These are phyloP conservation scores for Chamaecyparis obtusa DNA, from an alignment of 75 land plant genomes.

Conservation along the genomic window DNA sequence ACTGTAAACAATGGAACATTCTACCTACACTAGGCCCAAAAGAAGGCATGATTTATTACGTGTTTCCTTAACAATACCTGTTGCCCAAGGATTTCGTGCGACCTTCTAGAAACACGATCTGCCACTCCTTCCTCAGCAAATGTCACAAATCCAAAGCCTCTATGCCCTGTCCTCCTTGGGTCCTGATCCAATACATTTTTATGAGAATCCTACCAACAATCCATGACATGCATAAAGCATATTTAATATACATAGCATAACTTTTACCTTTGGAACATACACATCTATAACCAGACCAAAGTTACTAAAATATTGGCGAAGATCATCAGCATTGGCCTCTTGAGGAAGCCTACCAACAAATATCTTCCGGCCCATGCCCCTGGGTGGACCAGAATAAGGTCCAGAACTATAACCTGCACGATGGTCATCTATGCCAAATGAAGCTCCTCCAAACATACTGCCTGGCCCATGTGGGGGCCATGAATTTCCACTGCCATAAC, in stretches of 20 bases:
- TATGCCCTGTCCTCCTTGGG: slow-evolving; percentile 84
- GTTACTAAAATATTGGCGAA: slow-evolving; percentile 84
- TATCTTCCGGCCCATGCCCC: slow-evolving; percentile 81
- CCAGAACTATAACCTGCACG: slow-evolving; percentile 11
- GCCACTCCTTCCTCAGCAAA: slow-evolving; percentile 97
- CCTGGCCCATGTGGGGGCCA: slow-evolving; percentile 27
- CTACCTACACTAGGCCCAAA: background rate
- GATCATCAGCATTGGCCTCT: slow-evolving; percentile 86
- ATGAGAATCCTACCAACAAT: slow-evolving; percentile 1
- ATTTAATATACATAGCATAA: background rate
- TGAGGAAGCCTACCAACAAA: slow-evolving; percentile 98
- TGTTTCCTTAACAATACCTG: slow-evolving; percentile 43
- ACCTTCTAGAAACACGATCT: slow-evolving; percentile 83
- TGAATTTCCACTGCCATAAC: slow-evolving; percentile 22
- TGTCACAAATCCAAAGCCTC: slow-evolving; percentile 99
- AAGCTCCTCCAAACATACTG: slow-evolving; percentile 10
- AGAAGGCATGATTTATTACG: background rate
- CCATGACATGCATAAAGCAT: background rate
- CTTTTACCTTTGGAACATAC: slow-evolving; percentile 93
- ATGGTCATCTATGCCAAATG: slow-evolving; percentile 1
- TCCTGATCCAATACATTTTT: slow-evolving; percentile 54
- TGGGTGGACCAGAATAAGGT: slow-evolving; percentile 27
- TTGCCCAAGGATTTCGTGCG: slow-evolving; percentile 91
- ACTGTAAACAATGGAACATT: background rate
- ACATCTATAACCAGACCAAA: slow-evolving; percentile 94